phyloP scores from a whole-genome alignment of 805 yeast species.

The Candida railenensis region DNA sequence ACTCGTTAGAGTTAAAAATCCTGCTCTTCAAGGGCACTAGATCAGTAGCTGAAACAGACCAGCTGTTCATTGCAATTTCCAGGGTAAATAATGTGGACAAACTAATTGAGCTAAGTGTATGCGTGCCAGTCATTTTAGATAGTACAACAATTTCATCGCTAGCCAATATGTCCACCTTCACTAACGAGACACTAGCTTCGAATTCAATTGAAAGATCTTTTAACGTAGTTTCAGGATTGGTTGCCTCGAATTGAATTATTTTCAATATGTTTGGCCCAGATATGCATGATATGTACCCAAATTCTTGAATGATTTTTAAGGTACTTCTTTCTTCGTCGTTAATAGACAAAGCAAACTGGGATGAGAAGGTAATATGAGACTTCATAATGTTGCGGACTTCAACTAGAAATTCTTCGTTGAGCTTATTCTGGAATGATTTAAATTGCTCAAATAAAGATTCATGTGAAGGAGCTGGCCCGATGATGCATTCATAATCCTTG shows the following conservation, averaged over 20 bases:
- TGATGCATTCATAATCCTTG: background rate
- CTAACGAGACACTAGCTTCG: background rate
- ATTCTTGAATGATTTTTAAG: background rate
- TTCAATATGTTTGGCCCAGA: background rate
- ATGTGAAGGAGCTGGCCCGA: background rate
- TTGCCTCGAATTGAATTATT: background rate
- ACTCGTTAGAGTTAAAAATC: background rate
- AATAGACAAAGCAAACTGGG: constrained; percentile 2
- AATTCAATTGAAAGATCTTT: background rate
- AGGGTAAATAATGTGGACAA: constrained; percentile 3
- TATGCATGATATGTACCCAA: background rate
- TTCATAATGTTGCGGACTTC: constrained; percentile 29
- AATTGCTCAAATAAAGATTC: background rate
- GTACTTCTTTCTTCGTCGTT: background rate
- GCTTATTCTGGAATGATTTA: constrained; percentile 8
- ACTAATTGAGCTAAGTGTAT: constrained; percentile 11
- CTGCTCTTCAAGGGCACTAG: background rate
- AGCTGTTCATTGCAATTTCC: background rate
- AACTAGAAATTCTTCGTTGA: constrained; percentile 15
- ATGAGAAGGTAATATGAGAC: constrained; percentile 12
- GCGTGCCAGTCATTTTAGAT: constrained; percentile 5
- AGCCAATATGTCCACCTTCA: constrained; percentile 6
- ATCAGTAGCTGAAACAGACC: background rate
- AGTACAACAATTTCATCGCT: background rate
- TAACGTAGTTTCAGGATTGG: background rate